Conservation (phyloP, 176 grass and related monocot species). For the Paspalum vaginatum region DNA sequence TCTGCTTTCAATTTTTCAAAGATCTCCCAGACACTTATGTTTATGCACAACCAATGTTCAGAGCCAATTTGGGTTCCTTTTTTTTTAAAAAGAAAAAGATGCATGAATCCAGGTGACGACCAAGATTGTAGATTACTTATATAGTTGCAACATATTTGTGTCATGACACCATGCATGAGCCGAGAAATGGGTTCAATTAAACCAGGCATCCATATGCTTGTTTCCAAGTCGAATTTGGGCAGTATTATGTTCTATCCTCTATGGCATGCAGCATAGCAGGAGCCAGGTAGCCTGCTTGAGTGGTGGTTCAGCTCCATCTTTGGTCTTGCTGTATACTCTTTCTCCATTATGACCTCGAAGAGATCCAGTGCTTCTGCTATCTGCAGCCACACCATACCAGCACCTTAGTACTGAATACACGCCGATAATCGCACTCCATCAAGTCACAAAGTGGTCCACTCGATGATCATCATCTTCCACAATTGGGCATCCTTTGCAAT, state of each 20-base stretch:
- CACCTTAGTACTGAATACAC: no score
- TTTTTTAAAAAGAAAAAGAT: background rate
- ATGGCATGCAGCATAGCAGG: background rate
- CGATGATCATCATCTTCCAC: no score
- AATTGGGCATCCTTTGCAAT: no score
- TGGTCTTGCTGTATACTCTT: no score
- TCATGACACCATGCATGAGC: background rate
- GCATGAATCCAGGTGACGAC: background rate
- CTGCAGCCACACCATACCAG: no score
- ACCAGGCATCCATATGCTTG: background rate
- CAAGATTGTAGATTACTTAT: background rate
- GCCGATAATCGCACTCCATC: no score
- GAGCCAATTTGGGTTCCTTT: background rate
- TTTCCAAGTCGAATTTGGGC: background rate
- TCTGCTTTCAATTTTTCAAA: constrained; percentile 23
- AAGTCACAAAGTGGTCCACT: no score
- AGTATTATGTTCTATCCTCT: background rate
- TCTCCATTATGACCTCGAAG: no score
- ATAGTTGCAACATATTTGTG: background rate
- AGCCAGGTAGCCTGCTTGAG: background rate
- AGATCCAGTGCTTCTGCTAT: no score
- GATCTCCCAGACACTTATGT: background rate
- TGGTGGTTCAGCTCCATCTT: no score
- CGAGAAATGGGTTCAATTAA: background rate
- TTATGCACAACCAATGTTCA: background rate